phyloP scores from a whole-genome alignment of 2,329 filamentous ascomycete genomes.

The Alternaria postmessia region DNA sequence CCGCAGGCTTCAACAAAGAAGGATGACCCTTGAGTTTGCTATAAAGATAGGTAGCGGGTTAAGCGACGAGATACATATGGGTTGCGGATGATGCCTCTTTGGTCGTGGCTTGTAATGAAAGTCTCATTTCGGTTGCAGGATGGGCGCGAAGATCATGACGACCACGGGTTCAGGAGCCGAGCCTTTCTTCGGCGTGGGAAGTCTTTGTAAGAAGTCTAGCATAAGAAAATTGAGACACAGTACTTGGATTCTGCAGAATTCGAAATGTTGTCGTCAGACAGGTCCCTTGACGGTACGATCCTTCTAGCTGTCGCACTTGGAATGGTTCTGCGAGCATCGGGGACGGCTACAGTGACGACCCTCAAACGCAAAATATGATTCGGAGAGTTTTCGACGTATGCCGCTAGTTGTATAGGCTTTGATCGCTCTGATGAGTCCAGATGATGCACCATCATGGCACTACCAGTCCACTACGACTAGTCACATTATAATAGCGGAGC shows the following conservation, averaged over 20 bases:
- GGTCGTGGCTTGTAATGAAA: slow-evolving; percentile 17
- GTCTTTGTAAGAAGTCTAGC: slow-evolving; percentile 1
- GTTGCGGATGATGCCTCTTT: slow-evolving; percentile 19
- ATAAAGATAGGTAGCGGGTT: slow-evolving; percentile 5
- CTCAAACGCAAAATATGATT: slow-evolving; percentile 23
- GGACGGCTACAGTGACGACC: slow-evolving; percentile 10
- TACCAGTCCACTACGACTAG: slow-evolving; percentile 21
- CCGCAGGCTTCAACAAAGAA: not conserved
- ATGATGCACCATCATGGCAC: slow-evolving; percentile 18
- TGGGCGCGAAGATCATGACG: slow-evolving; percentile 32
- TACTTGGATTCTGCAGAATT: slow-evolving; percentile 2
- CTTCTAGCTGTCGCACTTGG: slow-evolving; percentile 1
- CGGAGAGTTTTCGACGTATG: slow-evolving; percentile 24
- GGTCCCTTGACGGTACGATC: not conserved
- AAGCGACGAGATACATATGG: slow-evolving; percentile 10
- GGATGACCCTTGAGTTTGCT: not conserved
- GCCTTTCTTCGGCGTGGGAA: slow-evolving; percentile 4
- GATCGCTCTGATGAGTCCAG: slow-evolving; percentile 15
- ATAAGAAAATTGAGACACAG: slow-evolving; percentile 8
- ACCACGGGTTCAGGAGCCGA: slow-evolving; percentile 11
- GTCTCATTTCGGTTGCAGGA: slow-evolving; percentile 34
- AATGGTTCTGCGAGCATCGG: slow-evolving; percentile 10
- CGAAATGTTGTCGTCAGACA: not conserved
- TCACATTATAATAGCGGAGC: slow-evolving; percentile 16
- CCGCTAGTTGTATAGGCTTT: slow-evolving; percentile 20